Conservation (phyloP, 192 early-diverging fungal genomes). For the Coemansia sp. region DNA sequence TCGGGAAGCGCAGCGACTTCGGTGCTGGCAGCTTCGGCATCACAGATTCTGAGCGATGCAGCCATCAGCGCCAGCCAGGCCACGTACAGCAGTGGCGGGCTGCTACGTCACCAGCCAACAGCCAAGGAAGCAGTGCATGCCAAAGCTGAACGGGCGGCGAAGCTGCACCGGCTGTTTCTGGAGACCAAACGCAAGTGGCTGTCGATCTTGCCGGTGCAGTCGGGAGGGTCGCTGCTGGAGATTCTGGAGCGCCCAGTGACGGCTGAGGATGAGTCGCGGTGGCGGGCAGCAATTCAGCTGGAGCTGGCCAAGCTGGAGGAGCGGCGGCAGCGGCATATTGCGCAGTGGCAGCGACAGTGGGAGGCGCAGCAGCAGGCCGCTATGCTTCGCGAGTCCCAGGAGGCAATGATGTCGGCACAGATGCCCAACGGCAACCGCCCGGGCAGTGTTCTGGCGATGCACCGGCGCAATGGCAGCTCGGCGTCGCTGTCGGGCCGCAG, state of each 20-base stretch:
- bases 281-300: conserved; percentile 48
- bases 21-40: conserved; percentile 50
- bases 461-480: conserved; percentile 20
- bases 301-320: conserved; percentile 55
- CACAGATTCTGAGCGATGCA: conserved; percentile 54
- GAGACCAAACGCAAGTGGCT: conserved; percentile 90
- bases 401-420: conserved; percentile 20
- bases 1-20: conserved; percentile 52
- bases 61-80: conserved; percentile 51
- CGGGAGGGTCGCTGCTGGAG: conserved; percentile 77
- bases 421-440: conserved; percentile 11
- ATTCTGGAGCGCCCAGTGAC: conserved; percentile 77
- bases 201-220: conserved; percentile 81
- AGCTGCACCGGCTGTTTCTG: conserved; percentile 67
- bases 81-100: conserved; percentile 47
- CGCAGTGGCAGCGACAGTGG: conserved; percentile 53
- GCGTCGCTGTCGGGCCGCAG: conserved; percentile 40
- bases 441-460: conserved; percentile 14
- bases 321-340: conserved; percentile 39
- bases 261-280: conserved; percentile 70
- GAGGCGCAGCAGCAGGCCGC: conserved; percentile 52
- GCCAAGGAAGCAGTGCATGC: conserved; percentile 56
- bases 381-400: conserved; percentile 47
- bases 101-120: conserved; percentile 45
- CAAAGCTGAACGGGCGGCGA: conserved; percentile 53